Base-by-base conservation (phyloP, 202 grass and related monocot species). In the Panicum virgatum region DNA sequence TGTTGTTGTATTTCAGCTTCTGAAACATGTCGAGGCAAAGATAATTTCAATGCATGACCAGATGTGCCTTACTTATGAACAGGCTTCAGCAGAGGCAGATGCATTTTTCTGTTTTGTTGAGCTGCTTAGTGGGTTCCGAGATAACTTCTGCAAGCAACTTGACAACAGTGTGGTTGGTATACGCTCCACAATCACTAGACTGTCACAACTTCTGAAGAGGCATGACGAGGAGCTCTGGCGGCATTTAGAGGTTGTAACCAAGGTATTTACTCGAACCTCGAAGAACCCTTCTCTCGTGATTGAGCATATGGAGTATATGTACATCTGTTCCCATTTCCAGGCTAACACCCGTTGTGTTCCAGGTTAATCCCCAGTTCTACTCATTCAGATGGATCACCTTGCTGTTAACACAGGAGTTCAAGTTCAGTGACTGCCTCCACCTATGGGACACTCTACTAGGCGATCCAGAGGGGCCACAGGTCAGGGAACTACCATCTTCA, bases 371-470 rank as follows among this genome's bases (percentile, higher is more conserved):
- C 9, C 96, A 96, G 71, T 96, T 98, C 73, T 96, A 98, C 76
- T 92, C 96, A 84, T 98, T 96, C 85, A 91, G 96, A 90, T 99
- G 96, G 96, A 99, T 99, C 73, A 94, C 96, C 20, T 81, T 99
- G 62, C 85, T 99, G 65, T 72, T 99, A 82, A 99, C 93, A 16
- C 96, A 95, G 69, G 96, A 99, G 78, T 99, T 99, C 82, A 80
- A 92, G 52, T 96, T 99, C 75, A 83, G 65, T 6, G 92, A 96
- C 44, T 99, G 90, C 78, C 86, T 96, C 26, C 84, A 86, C 75
- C 64, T 99, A 9, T 99, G 96, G 96, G 96, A 99, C 78, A 77
- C 87, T 47, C 51, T 99, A 16, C 79, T 99, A 79, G 87, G 89
- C 53, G 96, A 96, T 74, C 96, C 93, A 36, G 89, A 94, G 72